Base-by-base conservation (phyloP, 2,329 filamentous ascomycete species). In the Chaetoscypha palmicola region DNA sequence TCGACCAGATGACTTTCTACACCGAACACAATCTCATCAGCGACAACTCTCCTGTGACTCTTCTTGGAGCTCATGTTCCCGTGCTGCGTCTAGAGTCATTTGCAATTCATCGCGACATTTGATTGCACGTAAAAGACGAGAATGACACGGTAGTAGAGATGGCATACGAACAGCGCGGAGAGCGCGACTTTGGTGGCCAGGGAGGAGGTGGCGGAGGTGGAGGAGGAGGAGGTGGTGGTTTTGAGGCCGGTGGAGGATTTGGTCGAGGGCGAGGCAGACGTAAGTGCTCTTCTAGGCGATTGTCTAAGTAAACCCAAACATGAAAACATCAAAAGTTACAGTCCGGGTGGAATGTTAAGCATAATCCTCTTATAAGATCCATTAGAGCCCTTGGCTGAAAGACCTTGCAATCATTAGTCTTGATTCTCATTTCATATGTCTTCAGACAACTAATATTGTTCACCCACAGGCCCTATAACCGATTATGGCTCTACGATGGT, bases 401-500 rank as follows among this genome's bases (percentile, higher is more conserved):
- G n/a, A n/a, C n/a, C n/a, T n/a, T n/a, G n/a, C n/a, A n/a, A n/a
- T n/a, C n/a, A n/a, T n/a, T n/a, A n/a, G n/a, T n/a, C n/a, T n/a
- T n/a, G n/a, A n/a, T n/a, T n/a, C n/a, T n/a, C n/a, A n/a, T n/a
- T n/a, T n/a, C n/a, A n/a, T n/a, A n/a, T n/a, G n/a, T n/a, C n/a
- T n/a, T n/a, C n/a, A n/a, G n/a, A n/a, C n/a, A n/a, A n/a, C n/a
- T n/a, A n/a, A n/a, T n/a, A n/a, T n/a, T n/a, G n/a, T n/a, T n/a
- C n/a, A n/a, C n/a, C n/a, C n/a, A n/a, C 50, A 94, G 88, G 89
- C 52, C 85, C 89, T 34, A 87, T 94, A 11, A 96, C 90, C 34
- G 90, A 96, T 66, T 95, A 95, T 74, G 85, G 88, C 58, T 83
- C 90, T 19, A 92, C 88, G 8, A 77, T 94, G 63, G 82, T 86